Percentiles rank a stretch among this genome's conserved stretches.
Conservation (phyloP, 768 basidiomycete genomes). For the Boletus pseudopeckii region DNA sequence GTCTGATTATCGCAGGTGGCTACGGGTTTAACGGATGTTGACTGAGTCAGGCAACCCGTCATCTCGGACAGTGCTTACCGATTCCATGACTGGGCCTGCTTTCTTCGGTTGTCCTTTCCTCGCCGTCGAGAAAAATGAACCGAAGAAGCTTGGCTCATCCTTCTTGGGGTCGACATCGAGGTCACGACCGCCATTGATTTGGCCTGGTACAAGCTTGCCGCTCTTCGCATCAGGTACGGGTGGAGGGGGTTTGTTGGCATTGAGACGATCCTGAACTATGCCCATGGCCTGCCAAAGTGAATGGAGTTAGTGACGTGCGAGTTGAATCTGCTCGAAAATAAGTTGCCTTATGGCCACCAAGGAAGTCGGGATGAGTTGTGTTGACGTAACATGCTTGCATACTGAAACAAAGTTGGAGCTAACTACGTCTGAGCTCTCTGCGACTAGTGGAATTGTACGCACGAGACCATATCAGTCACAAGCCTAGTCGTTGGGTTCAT, state of each 20-base stretch:
- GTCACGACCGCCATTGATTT: slow-evolving; percentile 91
- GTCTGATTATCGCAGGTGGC: slow-evolving; percentile 85
- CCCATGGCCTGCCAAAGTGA: slow-evolving; percentile 66
- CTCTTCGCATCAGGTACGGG: slow-evolving; percentile 61
- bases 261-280: slow-evolving; percentile 79
- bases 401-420: slow-evolving; percentile 34
- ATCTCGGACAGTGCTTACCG: slow-evolving; percentile 36
- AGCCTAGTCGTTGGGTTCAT: slow-evolving; percentile 96
- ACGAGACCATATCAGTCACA: slow-evolving; percentile 90
- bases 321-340: not conserved
- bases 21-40: slow-evolving; percentile 27
- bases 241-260: slow-evolving; percentile 71
- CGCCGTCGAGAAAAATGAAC: slow-evolving; percentile 85
- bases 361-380: slow-evolving; percentile 98
- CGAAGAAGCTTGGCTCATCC: slow-evolving; percentile 91
- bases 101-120: slow-evolving; percentile 61
- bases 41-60: slow-evolving; percentile 12
- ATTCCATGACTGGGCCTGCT: slow-evolving; percentile 56
- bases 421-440: not conserved
- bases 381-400: slow-evolving; percentile 99
- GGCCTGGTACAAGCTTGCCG: slow-evolving; percentile 55
- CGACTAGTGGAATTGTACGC: slow-evolving; percentile 32
- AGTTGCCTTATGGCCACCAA: slow-evolving; percentile 84
- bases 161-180: slow-evolving; percentile 87
- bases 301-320: not conserved